Conservation (phyloP, 225 moss, liverwort and hornwort species). For the Marchantia polymorpha region DNA sequence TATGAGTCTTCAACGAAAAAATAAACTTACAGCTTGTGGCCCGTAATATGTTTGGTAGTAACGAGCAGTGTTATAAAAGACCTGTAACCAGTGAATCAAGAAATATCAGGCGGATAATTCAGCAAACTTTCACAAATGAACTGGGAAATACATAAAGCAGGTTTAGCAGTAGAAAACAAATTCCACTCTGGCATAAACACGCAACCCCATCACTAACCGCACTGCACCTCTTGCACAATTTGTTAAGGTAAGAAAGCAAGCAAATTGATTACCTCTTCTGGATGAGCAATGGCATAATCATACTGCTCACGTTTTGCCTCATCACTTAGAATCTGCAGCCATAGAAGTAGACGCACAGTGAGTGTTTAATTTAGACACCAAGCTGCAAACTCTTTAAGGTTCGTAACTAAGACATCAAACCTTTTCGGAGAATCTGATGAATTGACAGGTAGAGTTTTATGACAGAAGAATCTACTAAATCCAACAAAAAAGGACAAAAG, state of each 20-base stretch:
- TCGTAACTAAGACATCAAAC: not conserved
- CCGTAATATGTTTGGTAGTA: conserved; percentile 98
- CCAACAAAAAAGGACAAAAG: too few species aligned
- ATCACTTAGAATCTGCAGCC: conserved; percentile 83
- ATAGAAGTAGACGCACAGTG: not conserved
- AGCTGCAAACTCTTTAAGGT: not conserved
- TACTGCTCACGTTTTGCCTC: conserved; percentile 90
- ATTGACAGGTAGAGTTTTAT: not conserved
- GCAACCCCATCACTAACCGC: too few species aligned
- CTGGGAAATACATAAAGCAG: too few species aligned
- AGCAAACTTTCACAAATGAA: too few species aligned
- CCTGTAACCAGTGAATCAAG: conserved; percentile 40
- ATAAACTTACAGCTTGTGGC: conserved; percentile 77
- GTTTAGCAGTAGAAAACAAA: not conserved
- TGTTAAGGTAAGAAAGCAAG: not conserved
- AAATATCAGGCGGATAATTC: not conserved
- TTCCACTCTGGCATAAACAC: not conserved
- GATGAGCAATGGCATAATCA: conserved; percentile 97
- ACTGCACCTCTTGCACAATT: not conserved
- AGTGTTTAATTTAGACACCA: not conserved
- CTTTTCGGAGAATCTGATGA: not conserved
- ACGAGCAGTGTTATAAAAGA: conserved; percentile 90
- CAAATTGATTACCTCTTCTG: conserved; percentile 64
- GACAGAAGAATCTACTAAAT: too few species aligned
- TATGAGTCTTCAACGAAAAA: too few species aligned